Conservation (phyloP, 805 yeast genomes). For the Pichia scutulata region DNA sequence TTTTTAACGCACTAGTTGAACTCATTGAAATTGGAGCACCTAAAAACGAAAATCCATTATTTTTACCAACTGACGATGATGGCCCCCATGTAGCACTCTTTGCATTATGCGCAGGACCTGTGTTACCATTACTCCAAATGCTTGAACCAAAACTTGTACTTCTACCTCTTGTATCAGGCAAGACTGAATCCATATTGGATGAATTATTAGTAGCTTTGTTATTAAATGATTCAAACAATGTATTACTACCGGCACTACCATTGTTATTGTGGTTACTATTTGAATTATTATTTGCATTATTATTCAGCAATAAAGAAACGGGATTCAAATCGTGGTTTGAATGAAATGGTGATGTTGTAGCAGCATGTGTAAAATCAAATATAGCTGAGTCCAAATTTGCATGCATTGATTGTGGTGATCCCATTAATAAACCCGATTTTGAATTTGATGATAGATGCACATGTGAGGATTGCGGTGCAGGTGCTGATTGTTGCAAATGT, state of each 20-base stretch:
- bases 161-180: slow-evolving; percentile 18
- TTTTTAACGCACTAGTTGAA: not conserved
- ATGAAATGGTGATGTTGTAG: slow-evolving; percentile 14
- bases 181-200: not conserved
- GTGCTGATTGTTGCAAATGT: not conserved
- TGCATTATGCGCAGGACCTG: not conserved
- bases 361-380: slow-evolving; percentile 12
- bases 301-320: slow-evolving; percentile 7
- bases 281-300: slow-evolving; percentile 1
- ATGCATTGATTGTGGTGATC: slow-evolving; percentile 6
- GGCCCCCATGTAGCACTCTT: slow-evolving; percentile 1
- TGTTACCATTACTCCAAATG: slow-evolving; percentile 26
- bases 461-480: not conserved
- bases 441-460: not conserved
- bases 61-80: not conserved
- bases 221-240: not conserved
- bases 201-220: not conserved
- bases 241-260: not conserved
- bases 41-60: slow-evolving; percentile 7
- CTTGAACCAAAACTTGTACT: slow-evolving; percentile 31
- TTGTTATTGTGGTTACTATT: not conserved
- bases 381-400: not conserved
- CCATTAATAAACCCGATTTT: not conserved
- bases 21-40: slow-evolving; percentile 9
- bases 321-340: slow-evolving; percentile 1